Evolutionary conservation across 2,329 filamentous ascomycete genomes (phyloP).

Genomic region (Whalleya microplaca): DNA sequence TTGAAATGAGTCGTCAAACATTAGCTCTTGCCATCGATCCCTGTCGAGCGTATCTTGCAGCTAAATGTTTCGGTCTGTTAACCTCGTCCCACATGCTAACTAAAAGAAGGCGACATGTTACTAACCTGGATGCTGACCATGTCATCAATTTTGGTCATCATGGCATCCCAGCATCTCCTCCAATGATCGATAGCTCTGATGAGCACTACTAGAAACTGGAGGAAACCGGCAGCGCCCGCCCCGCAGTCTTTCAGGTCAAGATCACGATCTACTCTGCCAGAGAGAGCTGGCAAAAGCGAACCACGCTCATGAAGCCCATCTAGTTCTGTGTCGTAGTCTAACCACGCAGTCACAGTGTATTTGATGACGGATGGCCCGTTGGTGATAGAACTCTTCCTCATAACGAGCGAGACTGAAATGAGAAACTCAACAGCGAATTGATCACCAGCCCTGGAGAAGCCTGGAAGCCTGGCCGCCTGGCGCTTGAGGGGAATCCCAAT

Average conservation of each 20-base stretch:
- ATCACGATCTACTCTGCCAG: conserved; percentile 4
- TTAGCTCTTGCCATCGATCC: conserved; percentile 13
- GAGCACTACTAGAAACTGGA: conserved; percentile 11
- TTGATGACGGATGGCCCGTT: conserved; percentile 6
- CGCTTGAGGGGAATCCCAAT: conserved; percentile 15
- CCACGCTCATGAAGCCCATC: neutral
- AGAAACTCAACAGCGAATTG: conserved; percentile 19
- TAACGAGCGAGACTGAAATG: conserved; percentile 9
- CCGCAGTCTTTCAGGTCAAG: conserved; percentile 12
- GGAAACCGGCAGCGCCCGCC: conserved; percentile 2
- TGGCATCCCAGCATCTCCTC: conserved; percentile 13
- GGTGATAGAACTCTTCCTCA: conserved; percentile 1
- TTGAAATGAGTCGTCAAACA: conserved; percentile 22
- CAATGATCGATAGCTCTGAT: conserved; percentile 8
- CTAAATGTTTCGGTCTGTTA: neutral
- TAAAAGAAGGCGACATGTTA: neutral
- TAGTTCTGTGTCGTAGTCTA: conserved; percentile 13
- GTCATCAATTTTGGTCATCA: conserved; percentile 16
- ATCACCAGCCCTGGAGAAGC: conserved; percentile 2
- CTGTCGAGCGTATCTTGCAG: conserved; percentile 11
- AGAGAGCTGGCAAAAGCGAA: neutral
- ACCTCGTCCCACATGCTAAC: too few species aligned
- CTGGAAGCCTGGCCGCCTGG: conserved; percentile 13
- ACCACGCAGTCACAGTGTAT: conserved; percentile 10
- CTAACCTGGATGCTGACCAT: conserved; percentile 17